Conservation (phyloP, 495 filamentous ascomycete genomes). For the Aspergillus saccharolyticus region DNA sequence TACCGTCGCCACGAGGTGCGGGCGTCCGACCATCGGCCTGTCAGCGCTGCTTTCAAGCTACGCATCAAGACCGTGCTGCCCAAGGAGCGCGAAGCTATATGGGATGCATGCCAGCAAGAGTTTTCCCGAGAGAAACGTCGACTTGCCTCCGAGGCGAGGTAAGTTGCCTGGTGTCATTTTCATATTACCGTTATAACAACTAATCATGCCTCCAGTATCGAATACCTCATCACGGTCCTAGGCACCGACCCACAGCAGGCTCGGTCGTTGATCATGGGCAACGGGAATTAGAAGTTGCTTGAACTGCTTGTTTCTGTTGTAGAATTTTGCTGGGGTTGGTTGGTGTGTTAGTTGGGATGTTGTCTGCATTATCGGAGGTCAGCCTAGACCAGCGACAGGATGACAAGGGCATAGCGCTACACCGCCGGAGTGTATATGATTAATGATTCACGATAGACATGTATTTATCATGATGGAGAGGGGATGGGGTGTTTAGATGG, state of each 20-base stretch:
- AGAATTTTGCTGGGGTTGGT: constrained; percentile 3
- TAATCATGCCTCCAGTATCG: constrained; percentile 29
- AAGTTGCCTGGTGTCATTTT: constrained; percentile 13
- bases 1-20: constrained; percentile 85
- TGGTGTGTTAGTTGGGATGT: constrained; percentile 4
- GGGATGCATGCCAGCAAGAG: constrained; percentile 64
- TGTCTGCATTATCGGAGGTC: neutral
- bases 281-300: constrained; percentile 17
- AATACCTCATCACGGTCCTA: constrained; percentile 50
- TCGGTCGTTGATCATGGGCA: constrained; percentile 35
- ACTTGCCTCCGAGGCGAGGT: constrained; percentile 61
- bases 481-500: neutral
- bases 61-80: constrained; percentile 73
- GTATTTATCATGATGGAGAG: constrained; percentile 30
- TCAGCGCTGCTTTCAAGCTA: constrained; percentile 76
- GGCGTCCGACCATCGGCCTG: constrained; percentile 89
- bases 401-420: neutral
- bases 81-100: constrained; percentile 56
- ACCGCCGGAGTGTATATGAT: constrained; percentile 29
- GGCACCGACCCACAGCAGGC: constrained; percentile 45
- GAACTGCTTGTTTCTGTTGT: constrained; percentile 3
- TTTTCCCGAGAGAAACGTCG: constrained; percentile 65
- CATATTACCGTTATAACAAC: constrained; percentile 5
- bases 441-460: constrained; percentile 47
- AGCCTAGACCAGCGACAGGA: neutral